Conservation (phyloP, 2,329 filamentous ascomycete genomes). For the Oidium heveae region DNA sequence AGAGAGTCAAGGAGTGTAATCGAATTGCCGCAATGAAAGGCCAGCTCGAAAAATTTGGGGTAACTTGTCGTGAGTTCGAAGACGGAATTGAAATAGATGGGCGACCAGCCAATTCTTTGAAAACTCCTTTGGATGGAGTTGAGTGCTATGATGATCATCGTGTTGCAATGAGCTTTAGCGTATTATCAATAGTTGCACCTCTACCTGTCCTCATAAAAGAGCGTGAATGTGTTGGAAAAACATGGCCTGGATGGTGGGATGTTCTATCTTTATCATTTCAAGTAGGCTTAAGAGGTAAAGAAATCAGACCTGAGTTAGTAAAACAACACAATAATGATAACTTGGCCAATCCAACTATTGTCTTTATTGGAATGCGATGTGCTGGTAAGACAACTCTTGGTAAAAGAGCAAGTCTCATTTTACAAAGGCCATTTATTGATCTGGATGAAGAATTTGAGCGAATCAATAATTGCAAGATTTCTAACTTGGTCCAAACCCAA, state of each 20-base stretch:
- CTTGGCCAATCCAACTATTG: conserved; percentile 39
- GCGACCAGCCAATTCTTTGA: conserved; percentile 21
- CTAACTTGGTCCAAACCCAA: conserved; percentile 49
- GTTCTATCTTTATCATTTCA: conserved; percentile 54
- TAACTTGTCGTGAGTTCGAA: conserved; percentile 64
- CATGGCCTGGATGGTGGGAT: conserved; percentile 99
- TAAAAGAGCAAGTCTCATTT: conserved; percentile 51
- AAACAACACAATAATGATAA: neutral
- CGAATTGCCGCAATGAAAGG: conserved; percentile 88
- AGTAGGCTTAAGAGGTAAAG: conserved; percentile 51
- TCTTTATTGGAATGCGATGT: conserved; percentile 92
- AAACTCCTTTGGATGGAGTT: conserved; percentile 37
- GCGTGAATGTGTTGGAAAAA: conserved; percentile 85
- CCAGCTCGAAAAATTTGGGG: conserved; percentile 80
- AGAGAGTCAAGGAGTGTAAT: conserved; percentile 95
- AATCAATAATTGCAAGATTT: conserved; percentile 49
- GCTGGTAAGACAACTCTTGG: conserved; percentile 91
- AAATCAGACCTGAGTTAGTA: conserved; percentile 16
- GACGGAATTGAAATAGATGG: conserved; percentile 68
- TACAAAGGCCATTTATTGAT: conserved; percentile 60
- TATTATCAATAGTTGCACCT: conserved; percentile 50
- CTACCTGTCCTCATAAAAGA: conserved; percentile 56
- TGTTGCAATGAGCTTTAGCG: conserved; percentile 95
- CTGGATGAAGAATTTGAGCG: conserved; percentile 70
- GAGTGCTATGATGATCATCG: conserved; percentile 95